Base-by-base conservation (phyloP, 495 filamentous ascomycete genomes). In the Lentithecium fluviatile region DNA sequence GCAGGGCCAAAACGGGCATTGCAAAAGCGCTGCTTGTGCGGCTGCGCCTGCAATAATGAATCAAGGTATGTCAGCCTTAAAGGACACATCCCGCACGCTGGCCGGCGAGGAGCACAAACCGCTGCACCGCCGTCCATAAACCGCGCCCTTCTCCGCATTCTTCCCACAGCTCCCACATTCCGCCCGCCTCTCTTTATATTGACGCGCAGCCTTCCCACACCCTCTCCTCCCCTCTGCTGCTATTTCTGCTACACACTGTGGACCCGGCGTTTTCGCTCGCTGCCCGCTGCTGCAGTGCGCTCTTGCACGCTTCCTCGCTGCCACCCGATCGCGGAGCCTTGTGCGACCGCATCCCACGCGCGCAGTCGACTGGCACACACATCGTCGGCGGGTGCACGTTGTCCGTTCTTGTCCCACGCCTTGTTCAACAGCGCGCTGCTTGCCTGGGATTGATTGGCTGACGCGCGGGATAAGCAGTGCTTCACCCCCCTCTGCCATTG, bases 31-130 rank as follows among this genome's bases (percentile, higher is more conserved):
- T 43, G 40, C 40, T 3, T 5, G 5, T 40, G 56, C 57, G 37
- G 54, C 62, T 54, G 58, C 60, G 52, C 29, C 60, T 52, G 54
- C 59, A 68, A 62, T 62, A 37, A 68, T 69, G 66, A 69, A 69
- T 59, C 53, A 58, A 65, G 66, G 66, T 69, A 58, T 65, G 66
- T 65, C 61, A 69, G 66, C 66, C 66, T 65, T 65, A 62, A 68
- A 66, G 21, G 58, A 67, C 38, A 52, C 52, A 38, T 23, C 23
- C 58, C 47, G 38, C 17, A 40, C 60, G 55, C 19, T 53, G 56
- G 34, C 38, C 42, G 47, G 58, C 59, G 49, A 24, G 25, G 52
- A 55, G 51, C 63, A 51, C 56, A 65, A 59, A 55, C 56, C 48
- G 21, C 54, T 42, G 52, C 32, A 23, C 29, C 10, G 29, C 36